These are phyloP conservation scores for Pouteria glomerata DNA, from an alignment of 148 eudicot genomes.

Conservation along the genomic window DNA sequence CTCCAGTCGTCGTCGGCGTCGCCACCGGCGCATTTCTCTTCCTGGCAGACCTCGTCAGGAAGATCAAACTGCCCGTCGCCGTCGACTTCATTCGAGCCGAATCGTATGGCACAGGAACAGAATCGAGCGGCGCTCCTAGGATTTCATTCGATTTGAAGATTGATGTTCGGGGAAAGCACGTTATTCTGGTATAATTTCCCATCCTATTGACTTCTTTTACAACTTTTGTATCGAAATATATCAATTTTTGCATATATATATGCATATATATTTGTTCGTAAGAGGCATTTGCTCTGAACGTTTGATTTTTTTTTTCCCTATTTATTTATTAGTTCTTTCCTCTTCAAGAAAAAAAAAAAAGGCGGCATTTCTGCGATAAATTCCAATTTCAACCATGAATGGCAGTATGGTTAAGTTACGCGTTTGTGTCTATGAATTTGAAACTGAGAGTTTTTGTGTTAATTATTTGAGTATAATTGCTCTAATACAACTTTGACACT, in stretches of 20 bases:
- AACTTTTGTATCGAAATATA: neutral
- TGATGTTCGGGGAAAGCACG: constrained; percentile 58
- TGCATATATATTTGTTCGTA: no score
- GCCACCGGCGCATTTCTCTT: constrained; percentile 75
- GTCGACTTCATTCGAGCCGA: constrained; percentile 57
- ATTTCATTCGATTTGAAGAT: constrained; percentile 51
- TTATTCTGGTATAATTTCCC: constrained; percentile 43
- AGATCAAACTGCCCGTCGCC: constrained; percentile 39
- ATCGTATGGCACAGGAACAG: constrained; percentile 58
- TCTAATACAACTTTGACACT: no score
- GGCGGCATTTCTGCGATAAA: no score
- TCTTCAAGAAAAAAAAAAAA: no score
- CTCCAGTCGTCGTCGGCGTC: constrained; percentile 61
- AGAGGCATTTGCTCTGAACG: no score
- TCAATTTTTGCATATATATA: neutral
- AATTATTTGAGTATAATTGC: no score
- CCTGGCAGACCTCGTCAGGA: constrained; percentile 73
- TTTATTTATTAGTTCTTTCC: no score
- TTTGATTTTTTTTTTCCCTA: no score
- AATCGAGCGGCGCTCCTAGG: constrained; percentile 54
- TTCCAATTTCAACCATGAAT: no score
- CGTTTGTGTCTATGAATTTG: no score
- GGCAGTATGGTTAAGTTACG: no score
- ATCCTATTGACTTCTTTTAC: neutral
- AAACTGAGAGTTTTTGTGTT: no score